phyloP scores from a whole-genome alignment of 176 grass and related monocot genomes.

The Saccharum officinarum region DNA sequence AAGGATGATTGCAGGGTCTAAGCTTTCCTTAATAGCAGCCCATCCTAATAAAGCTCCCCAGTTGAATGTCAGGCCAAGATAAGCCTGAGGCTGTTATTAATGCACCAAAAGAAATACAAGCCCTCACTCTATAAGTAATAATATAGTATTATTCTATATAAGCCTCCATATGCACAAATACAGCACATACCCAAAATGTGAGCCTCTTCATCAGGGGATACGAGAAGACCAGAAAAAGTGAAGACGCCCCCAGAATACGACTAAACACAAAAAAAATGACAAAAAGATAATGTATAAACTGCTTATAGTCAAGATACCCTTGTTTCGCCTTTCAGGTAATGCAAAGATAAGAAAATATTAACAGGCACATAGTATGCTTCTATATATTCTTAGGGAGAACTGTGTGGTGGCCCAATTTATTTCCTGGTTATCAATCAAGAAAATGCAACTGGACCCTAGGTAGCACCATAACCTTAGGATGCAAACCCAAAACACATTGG shows the following conservation, averaged over 20 bases:
- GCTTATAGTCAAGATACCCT: conserved; percentile 1
- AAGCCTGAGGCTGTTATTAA: conserved; percentile 78
- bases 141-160: neutral
- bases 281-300: neutral
- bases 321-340: neutral
- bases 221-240: conserved; percentile 75
- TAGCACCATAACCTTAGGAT: neutral
- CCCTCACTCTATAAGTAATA: neutral
- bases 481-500: neutral
- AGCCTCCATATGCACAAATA: neutral
- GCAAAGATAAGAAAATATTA: neutral
- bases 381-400: neutral
- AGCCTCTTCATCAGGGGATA: conserved; percentile 95
- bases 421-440: neutral
- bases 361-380: neutral
- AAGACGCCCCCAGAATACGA: conserved; percentile 78
- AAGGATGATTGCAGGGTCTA: conserved; percentile 65
- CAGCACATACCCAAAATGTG: conserved; percentile 75
- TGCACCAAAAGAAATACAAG: conserved; percentile 1
- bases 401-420: neutral
- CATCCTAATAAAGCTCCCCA: conserved; percentile 95
- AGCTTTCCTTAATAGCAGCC: conserved; percentile 74
- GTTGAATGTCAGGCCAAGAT: conserved; percentile 87
- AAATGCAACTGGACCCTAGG: neutral
- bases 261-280: conserved; percentile 43